Conservation (phyloP, 495 filamentous ascomycete genomes). For the Peziza echinospora region DNA sequence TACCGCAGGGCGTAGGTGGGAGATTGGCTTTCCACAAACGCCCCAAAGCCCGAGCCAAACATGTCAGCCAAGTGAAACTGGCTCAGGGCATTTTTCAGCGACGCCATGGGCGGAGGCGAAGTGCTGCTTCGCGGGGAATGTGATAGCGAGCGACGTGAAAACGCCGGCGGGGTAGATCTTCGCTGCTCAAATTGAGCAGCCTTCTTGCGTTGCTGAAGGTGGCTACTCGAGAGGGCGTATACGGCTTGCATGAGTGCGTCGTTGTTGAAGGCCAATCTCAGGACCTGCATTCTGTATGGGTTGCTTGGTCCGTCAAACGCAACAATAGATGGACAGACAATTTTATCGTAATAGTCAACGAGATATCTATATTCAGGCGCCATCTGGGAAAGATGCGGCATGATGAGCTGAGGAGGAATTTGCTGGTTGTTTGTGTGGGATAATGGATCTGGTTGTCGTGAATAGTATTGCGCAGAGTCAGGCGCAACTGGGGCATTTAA, state of each 20-base stretch:
- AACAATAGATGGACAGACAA: slow-evolving; percentile 76
- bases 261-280: slow-evolving; percentile 56
- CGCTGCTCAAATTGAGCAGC: slow-evolving; percentile 6
- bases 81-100: neutral
- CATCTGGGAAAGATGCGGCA: slow-evolving; percentile 14
- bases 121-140: slow-evolving; percentile 2
- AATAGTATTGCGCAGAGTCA: neutral
- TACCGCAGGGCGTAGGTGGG: slow-evolving; percentile 24
- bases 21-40: slow-evolving; percentile 4
- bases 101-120: slow-evolving; percentile 1
- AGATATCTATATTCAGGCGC: slow-evolving; percentile 36
- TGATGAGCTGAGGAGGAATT: slow-evolving; percentile 14
- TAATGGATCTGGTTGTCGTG: too few relatives aligned
- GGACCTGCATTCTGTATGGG: slow-evolving; percentile 66
- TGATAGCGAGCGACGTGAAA: slow-evolving; percentile 1
- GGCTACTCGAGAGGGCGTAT: slow-evolving; percentile 71
- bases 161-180: slow-evolving; percentile 1
- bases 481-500: neutral
- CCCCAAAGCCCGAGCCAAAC: neutral
- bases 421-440: too few relatives aligned
- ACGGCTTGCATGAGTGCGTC: slow-evolving; percentile 77
- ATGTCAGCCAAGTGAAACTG: neutral
- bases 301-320: slow-evolving; percentile 70
- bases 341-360: slow-evolving; percentile 64
- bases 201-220: slow-evolving; percentile 32